phyloP scores from a whole-genome alignment of 1,284 basidiomycete genomes.

The Melampsora larici-populina region DNA sequence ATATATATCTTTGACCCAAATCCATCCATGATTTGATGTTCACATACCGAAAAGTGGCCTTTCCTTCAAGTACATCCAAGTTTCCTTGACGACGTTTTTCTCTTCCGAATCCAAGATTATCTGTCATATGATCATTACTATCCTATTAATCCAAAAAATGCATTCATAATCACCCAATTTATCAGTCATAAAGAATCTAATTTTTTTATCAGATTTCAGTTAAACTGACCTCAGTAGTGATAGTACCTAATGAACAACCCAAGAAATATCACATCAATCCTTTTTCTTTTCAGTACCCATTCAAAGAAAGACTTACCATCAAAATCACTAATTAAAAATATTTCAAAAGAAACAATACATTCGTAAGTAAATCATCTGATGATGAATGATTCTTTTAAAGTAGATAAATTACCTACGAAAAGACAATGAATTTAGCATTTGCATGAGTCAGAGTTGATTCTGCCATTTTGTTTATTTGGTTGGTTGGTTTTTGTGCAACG shows the following conservation, averaged over 20 bases:
- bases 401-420: conserved; percentile 17
- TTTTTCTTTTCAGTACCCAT: background rate
- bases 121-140: conserved; percentile 49
- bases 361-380: background rate
- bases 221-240: conserved; percentile 34
- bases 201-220: too few species aligned
- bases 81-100: conserved; percentile 69
- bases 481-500: too few species aligned
- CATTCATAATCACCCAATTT: too few species aligned
- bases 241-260: conserved; percentile 26
- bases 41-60: conserved; percentile 67
- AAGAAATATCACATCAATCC: background rate
- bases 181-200: too few species aligned
- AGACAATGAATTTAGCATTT: conserved; percentile 34
- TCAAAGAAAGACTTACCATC: conserved; percentile 27
- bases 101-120: conserved; percentile 64
- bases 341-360: background rate
- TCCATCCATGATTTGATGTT: too few species aligned
- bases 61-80: conserved; percentile 65
- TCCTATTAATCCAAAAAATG: conserved; percentile 14
- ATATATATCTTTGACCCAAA: too few species aligned
- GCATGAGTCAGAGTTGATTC: conserved; percentile 4
- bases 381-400: background rate
- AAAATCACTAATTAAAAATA: conserved; percentile 27
- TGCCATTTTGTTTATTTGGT: conserved; percentile 10